Evolutionary conservation across 176 grass and related monocot genomes (phyloP).

Genomic region (Lolium perenne): DNA sequence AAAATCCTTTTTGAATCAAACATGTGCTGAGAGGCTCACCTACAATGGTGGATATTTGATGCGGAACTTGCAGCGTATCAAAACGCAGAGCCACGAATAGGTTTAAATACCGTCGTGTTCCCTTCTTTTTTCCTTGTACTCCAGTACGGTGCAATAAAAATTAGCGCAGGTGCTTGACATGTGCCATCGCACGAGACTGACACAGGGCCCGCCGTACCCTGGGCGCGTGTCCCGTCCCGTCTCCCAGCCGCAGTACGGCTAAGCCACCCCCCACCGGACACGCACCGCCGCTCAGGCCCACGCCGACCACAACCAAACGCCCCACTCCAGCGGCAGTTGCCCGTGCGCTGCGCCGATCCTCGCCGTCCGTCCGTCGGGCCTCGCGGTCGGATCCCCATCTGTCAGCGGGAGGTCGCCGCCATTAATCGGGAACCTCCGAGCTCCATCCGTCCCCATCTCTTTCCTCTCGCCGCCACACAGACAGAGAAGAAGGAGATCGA

Average conservation of each 20-base stretch:
- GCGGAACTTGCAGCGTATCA: too few relatives aligned
- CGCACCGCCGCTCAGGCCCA: not conserved
- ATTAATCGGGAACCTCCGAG: constrained; percentile 25
- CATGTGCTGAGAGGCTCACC: not conserved
- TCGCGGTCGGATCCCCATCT: too few relatives aligned
- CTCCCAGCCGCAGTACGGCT: not conserved
- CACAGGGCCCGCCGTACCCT: not conserved
- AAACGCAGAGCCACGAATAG: too few relatives aligned
- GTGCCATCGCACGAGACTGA: not conserved
- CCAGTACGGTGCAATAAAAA: not conserved
- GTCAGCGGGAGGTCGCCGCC: not conserved
- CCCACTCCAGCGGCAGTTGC: constrained; percentile 39
- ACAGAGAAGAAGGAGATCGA: constrained; percentile 29
- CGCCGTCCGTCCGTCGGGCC: not conserved
- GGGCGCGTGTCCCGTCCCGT: too few relatives aligned
- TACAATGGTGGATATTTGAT: not conserved
- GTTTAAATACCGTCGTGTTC: too few relatives aligned
- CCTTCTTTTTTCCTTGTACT: too few relatives aligned
- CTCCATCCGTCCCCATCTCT: constrained; percentile 24
- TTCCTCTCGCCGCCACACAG: not conserved
- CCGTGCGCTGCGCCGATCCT: not conserved
- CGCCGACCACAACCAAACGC: constrained; percentile 36
- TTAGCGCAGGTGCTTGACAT: not conserved
- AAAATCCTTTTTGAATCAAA: too few relatives aligned
- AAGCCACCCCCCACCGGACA: not conserved